Percentiles rank a stretch among this genome's conserved stretches.
These are phyloP conservation scores for Xylaria multiplex DNA, from an alignment of 2,329 filamentous ascomycete genomes.

Conservation along the genomic window DNA sequence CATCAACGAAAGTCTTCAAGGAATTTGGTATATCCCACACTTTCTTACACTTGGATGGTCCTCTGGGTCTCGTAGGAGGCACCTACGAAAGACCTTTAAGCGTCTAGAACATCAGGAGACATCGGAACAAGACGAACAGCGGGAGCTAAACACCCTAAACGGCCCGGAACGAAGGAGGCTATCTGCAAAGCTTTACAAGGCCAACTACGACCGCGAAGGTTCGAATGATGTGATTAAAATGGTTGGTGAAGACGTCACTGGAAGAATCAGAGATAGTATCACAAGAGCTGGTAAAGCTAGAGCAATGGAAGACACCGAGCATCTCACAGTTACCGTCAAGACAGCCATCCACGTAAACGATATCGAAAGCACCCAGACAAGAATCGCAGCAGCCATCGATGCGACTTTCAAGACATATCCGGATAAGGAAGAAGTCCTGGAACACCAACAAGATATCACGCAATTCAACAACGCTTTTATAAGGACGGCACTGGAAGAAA, in stretches of 20 bases:
- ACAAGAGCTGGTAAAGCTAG: not conserved
- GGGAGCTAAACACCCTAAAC: not conserved
- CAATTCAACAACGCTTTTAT: not conserved
- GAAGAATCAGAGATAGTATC: conserved; percentile 22
- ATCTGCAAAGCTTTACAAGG: conserved; percentile 16
- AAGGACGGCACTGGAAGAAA: not conserved
- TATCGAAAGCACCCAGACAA: conserved; percentile 3
- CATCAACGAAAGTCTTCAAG: conserved; percentile 28
- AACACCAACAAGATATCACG: not conserved
- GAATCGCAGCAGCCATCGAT: conserved; percentile 17
- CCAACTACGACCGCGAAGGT: conserved; percentile 10
- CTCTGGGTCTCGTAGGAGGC: conserved; percentile 26
- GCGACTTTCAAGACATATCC: conserved; percentile 2
- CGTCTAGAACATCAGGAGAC: conserved; percentile 1
- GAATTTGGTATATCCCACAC: conserved; percentile 24
- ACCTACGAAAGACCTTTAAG: conserved; percentile 24
- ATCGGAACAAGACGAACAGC: not conserved
- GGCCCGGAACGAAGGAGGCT: not conserved
- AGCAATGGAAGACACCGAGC: not conserved
- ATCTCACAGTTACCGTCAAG: conserved; percentile 14
- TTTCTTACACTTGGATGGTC: conserved; percentile 24
- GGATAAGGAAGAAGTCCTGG: not conserved
- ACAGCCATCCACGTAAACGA: conserved; percentile 14
- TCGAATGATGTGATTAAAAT: conserved; percentile 9
- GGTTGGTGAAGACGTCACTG: conserved; percentile 15